Evolutionary conservation across 352 stramenopile genomes (phyloP).

Genomic region (Globisporangium cederbergense): DNA sequence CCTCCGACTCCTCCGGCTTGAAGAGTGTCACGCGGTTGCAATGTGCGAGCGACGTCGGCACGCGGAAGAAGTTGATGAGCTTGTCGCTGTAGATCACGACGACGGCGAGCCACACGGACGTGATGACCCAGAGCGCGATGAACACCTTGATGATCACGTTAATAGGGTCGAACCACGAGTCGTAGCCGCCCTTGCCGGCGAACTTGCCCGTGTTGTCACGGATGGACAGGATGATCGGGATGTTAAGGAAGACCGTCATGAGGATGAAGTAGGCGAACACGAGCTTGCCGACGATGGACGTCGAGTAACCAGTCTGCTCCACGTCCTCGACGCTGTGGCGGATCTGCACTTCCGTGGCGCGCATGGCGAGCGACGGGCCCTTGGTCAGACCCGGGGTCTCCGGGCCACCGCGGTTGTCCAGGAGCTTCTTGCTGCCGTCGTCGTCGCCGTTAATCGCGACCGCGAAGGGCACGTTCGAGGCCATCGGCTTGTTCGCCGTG

Average conservation of each 20-base stretch:
- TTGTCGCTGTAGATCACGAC: conserved; percentile 42
- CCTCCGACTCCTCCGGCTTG: conserved; percentile 53
- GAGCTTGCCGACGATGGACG: conserved; percentile 36
- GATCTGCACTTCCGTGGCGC: conserved; percentile 40
- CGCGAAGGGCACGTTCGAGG: conserved; percentile 12
- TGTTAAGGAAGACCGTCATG: conserved; percentile 51
- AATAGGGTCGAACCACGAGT: conserved; percentile 45
- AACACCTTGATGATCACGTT: conserved; percentile 60
- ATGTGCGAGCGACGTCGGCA: conserved; percentile 31
- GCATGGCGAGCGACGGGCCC: conserved; percentile 40
- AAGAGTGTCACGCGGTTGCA: conserved; percentile 57
- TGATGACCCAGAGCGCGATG: conserved; percentile 55
- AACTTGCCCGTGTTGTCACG: conserved; percentile 58
- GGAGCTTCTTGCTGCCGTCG: conserved; percentile 47
- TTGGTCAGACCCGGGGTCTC: conserved; percentile 36
- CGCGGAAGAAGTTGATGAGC: conserved; percentile 65
- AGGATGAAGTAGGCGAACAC: conserved; percentile 63
- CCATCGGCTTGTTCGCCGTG: conserved; percentile 16
- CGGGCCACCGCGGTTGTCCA: conserved; percentile 52
- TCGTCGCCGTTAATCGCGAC: conserved; percentile 20
- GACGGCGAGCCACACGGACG: conserved; percentile 42
- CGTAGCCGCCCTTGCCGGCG: conserved; percentile 30
- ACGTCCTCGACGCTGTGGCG: conserved; percentile 45
- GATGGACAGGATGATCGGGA: conserved; percentile 49
- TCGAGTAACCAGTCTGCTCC: conserved; percentile 43